These are phyloP conservation scores for Phytopythium delawarense DNA, from an alignment of 352 stramenopile species.

Conservation along the genomic window DNA sequence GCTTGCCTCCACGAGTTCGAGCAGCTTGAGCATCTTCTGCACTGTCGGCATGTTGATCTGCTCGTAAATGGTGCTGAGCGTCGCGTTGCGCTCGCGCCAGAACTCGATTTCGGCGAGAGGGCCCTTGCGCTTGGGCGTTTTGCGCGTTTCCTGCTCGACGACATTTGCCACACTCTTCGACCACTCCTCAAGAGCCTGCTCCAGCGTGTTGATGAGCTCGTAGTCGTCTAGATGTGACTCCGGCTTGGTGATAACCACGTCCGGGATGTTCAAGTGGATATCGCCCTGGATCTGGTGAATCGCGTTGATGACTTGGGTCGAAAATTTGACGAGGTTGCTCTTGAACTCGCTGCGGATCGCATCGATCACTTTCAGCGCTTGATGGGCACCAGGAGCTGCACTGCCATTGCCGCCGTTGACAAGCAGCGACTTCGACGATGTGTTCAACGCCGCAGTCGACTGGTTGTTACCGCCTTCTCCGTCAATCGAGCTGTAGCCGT, in stretches of 20 bases:
- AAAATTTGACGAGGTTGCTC: constrained; percentile 90
- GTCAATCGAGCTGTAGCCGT: neutral
- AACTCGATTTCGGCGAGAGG: constrained; percentile 96
- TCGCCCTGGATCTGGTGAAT: constrained; percentile 94
- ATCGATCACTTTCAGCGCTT: constrained; percentile 80
- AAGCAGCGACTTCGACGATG: neutral
- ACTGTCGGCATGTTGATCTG: constrained; percentile 95
- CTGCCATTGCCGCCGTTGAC: constrained; percentile 2
- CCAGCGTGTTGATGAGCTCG: constrained; percentile 85
- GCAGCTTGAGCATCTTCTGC: constrained; percentile 93
- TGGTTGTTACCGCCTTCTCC: constrained; percentile 1
- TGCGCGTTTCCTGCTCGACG: constrained; percentile 89
- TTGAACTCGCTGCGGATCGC: constrained; percentile 87
- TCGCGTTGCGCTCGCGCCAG: constrained; percentile 93
- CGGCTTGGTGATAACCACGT: constrained; percentile 88
- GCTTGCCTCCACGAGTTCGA: constrained; percentile 88
- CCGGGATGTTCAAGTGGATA: constrained; percentile 90
- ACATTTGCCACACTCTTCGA: constrained; percentile 88
- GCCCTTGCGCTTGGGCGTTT: constrained; percentile 83
- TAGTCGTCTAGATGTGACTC: constrained; percentile 84
- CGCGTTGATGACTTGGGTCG: constrained; percentile 89
- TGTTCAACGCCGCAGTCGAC: neutral
- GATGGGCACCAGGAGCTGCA: constrained; percentile 16
- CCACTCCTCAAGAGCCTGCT: constrained; percentile 92
- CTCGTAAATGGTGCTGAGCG: constrained; percentile 93